A percentile compares a stretch with the other conserved stretches of the same genome.
Conservation (phyloP, 106 monocot species). For the Chionographis japonica region DNA sequence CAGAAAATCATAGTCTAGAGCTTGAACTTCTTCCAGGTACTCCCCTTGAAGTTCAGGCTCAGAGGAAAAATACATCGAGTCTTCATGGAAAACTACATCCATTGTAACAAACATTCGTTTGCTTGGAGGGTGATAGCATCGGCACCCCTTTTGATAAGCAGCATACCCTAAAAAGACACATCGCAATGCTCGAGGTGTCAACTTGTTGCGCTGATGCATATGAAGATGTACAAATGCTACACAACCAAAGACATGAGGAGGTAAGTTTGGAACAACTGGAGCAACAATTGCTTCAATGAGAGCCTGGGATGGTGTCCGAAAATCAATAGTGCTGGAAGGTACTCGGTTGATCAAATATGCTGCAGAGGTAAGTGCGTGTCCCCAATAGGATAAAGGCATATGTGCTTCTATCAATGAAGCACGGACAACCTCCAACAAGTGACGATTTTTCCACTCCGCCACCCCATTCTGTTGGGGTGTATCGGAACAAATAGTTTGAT, state of each 20-base stretch:
- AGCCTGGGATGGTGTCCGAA: too few relatives aligned
- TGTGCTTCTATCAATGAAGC: conserved; percentile 9
- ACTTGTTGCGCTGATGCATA: background rate
- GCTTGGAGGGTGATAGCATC: conserved; percentile 11
- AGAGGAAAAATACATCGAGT: background rate
- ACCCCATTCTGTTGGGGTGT: too few relatives aligned
- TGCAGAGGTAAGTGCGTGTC: background rate
- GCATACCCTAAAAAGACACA: conserved; percentile 15
- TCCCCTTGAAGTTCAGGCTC: conserved; percentile 1
- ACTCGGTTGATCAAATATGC: too few relatives aligned
- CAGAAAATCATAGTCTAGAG: conserved; percentile 4
- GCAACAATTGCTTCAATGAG: too few relatives aligned
- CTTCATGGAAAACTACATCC: conserved; percentile 4
- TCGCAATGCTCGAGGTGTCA: too few relatives aligned
- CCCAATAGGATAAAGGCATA: too few relatives aligned
- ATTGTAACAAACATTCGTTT: conserved; percentile 7
- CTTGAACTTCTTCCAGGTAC: background rate
- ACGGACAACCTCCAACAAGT: conserved; percentile 1
- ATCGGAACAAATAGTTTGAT: too few relatives aligned
- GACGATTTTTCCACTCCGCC: background rate
- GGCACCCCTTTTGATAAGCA: conserved; percentile 3
- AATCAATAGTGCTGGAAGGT: too few relatives aligned
- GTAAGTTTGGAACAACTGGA: too few relatives aligned
- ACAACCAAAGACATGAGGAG: too few relatives aligned
- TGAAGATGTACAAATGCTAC: background rate